These are phyloP conservation scores for Linnemannia schmuckeri DNA, from an alignment of 192 early-diverging fungal genomes.

Conservation along the genomic window DNA sequence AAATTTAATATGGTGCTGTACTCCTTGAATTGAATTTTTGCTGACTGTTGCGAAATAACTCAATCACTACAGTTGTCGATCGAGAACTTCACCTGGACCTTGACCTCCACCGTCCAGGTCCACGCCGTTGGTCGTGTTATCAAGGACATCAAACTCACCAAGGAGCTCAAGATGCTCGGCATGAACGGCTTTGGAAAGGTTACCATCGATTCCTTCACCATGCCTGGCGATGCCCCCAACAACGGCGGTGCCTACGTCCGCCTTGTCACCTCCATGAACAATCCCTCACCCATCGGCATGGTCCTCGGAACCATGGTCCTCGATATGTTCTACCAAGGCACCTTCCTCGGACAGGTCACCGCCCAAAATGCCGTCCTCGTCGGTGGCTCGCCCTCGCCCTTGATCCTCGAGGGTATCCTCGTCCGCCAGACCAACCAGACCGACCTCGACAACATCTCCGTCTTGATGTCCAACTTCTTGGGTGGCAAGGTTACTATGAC, in stretches of 20 bases:
- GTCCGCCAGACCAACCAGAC: conserved; percentile 61
- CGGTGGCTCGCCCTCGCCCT: conserved; percentile 56
- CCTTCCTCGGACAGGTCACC: conserved; percentile 63
- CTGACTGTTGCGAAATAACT: neutral
- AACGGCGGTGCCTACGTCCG: conserved; percentile 65
- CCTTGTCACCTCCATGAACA: conserved; percentile 64
- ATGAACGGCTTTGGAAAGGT: conserved; percentile 68
- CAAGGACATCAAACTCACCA: conserved; percentile 33
- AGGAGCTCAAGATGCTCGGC: conserved; percentile 45
- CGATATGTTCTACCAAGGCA: conserved; percentile 60
- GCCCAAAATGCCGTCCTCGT: conserved; percentile 60
- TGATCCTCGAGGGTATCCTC: conserved; percentile 63
- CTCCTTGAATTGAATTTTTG: neutral
- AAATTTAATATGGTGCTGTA: neutral
- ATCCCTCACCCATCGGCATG: conserved; percentile 68
- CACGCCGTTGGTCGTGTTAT: conserved; percentile 39
- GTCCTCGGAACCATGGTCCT: conserved; percentile 68
- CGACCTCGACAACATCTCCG: conserved; percentile 59
- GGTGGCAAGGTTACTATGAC: conserved; percentile 61
- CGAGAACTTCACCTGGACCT: conserved; percentile 40
- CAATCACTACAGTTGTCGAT: conserved; percentile 27
- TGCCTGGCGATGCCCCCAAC: conserved; percentile 67
- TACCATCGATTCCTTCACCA: conserved; percentile 62
- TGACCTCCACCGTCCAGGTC: conserved; percentile 38
- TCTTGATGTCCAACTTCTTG: conserved; percentile 67